Conservation (phyloP, 768 basidiomycete species). For the Phaeotremella skinneri region DNA sequence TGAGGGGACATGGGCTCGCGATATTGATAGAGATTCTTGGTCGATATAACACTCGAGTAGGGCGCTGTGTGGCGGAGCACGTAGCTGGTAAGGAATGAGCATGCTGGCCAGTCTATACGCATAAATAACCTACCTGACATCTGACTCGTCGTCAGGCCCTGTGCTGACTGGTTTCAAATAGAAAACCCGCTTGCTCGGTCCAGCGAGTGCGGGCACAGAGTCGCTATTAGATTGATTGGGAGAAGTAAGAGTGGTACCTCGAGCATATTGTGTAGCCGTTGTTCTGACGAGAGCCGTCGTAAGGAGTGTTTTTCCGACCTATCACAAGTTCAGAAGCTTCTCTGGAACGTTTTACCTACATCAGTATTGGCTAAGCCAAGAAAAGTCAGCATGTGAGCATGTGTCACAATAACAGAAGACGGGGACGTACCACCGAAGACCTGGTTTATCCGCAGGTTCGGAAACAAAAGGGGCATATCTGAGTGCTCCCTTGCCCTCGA, state of each 20-base stretch:
- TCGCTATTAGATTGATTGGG: conserved; percentile 5
- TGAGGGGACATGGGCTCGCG: conserved; percentile 92
- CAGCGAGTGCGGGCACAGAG: too few species aligned
- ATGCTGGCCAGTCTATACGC: not conserved
- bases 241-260: not conserved
- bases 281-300: conserved; percentile 79
- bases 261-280: conserved; percentile 57
- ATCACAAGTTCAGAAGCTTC: not conserved
- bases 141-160: conserved; percentile 73
- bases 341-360: conserved; percentile 45
- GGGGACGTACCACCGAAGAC: conserved; percentile 65
- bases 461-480: conserved; percentile 76
- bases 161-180: conserved; percentile 85
- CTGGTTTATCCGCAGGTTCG: conserved; percentile 79
- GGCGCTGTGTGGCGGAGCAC: conserved; percentile 56
- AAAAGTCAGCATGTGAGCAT: conserved; percentile 10
- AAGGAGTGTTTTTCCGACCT: conserved; percentile 83
- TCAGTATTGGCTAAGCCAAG: conserved; percentile 71
- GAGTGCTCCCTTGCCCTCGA: too few species aligned
- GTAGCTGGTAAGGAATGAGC: conserved; percentile 58
- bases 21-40: conserved; percentile 76
- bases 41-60: conserved; percentile 53
- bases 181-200: conserved; percentile 52
- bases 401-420: not conserved
- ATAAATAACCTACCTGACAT: conserved; percentile 64